phyloP scores from a whole-genome alignment of 2,329 filamentous ascomycete genomes.

The Fragosphaeria purpurea region DNA sequence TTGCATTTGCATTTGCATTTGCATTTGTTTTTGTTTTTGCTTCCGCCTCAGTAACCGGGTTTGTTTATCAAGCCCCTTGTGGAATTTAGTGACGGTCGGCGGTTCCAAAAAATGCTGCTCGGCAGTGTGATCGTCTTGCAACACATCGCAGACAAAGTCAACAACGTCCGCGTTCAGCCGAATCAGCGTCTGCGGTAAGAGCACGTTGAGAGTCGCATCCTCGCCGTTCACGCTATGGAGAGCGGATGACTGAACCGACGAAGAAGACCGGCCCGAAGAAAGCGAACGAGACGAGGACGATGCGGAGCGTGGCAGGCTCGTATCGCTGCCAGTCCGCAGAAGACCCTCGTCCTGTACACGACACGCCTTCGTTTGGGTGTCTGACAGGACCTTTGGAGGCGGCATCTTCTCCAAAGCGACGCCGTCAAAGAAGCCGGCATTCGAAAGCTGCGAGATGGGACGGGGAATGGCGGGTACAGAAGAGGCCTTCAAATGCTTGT shows the following conservation, averaged over 20 bases:
- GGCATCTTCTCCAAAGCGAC: constrained; percentile 25
- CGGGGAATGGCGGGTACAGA: constrained; percentile 17
- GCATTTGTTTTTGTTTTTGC: constrained; percentile 14
- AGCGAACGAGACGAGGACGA: constrained; percentile 10
- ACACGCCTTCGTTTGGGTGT: constrained; percentile 8
- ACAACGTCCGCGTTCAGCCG: constrained; percentile 45
- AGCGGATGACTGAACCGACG: constrained; percentile 12
- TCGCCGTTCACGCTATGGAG: constrained; percentile 8
- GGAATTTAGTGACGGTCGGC: constrained; percentile 20
- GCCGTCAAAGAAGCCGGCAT: constrained; percentile 22
- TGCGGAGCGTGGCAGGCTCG: constrained; percentile 9
- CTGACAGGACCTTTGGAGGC: constrained; percentile 16
- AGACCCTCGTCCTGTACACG: constrained; percentile 13
- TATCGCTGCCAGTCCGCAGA: constrained; percentile 14
- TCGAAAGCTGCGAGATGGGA: constrained; percentile 25
- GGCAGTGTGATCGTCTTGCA: constrained; percentile 44
- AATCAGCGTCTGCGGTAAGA: constrained; percentile 48
- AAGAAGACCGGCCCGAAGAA: constrained; percentile 15
- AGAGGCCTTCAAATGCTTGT: constrained; percentile 14
- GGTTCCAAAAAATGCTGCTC: constrained; percentile 41
- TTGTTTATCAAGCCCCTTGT: constrained; percentile 18
- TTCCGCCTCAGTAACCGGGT: constrained; percentile 25
- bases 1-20: constrained; percentile 24
- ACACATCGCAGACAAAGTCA: constrained; percentile 50
- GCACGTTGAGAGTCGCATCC: constrained; percentile 21